Percentiles rank a stretch among this genome's conserved stretches.
Conservation (phyloP, 257 asterid species). For the Nicotiana otophora region DNA sequence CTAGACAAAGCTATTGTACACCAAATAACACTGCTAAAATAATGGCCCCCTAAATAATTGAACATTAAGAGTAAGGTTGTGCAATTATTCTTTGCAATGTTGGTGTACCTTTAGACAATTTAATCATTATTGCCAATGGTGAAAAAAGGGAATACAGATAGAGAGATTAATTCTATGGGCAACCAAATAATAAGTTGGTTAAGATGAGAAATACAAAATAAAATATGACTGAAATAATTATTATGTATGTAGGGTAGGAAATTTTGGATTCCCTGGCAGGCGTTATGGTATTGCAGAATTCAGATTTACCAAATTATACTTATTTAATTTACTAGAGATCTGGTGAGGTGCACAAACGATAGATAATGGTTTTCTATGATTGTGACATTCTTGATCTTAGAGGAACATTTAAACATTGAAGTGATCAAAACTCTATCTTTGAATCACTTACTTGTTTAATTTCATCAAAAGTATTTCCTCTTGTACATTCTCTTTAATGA, state of each 20-base stretch:
- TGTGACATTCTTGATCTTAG: neutral
- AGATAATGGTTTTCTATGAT: neutral
- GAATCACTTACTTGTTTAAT: too few relatives aligned
- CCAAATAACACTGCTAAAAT: neutral
- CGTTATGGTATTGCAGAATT: neutral
- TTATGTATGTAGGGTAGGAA: neutral
- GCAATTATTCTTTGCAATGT: slow-evolving; percentile 1
- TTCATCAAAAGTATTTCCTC: too few relatives aligned
- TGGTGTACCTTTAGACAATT: slow-evolving; percentile 1
- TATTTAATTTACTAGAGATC: neutral
- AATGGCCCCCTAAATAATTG: neutral
- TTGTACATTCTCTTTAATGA: too few relatives aligned
- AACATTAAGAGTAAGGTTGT: neutral
- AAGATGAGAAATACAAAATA: neutral
- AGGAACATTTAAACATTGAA: neutral
- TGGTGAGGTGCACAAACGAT: neutral
- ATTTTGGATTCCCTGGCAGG: slow-evolving; percentile 4
- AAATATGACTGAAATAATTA: neutral
- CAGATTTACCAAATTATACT: neutral
- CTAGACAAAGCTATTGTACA: neutral
- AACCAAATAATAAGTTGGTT: neutral
- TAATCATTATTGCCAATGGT: neutral
- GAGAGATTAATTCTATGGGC: neutral
- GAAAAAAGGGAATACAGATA: neutral
- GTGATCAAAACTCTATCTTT: neutral